Base-by-base conservation (phyloP, 1,284 basidiomycete species). In the Trichosporon sp. region DNA sequence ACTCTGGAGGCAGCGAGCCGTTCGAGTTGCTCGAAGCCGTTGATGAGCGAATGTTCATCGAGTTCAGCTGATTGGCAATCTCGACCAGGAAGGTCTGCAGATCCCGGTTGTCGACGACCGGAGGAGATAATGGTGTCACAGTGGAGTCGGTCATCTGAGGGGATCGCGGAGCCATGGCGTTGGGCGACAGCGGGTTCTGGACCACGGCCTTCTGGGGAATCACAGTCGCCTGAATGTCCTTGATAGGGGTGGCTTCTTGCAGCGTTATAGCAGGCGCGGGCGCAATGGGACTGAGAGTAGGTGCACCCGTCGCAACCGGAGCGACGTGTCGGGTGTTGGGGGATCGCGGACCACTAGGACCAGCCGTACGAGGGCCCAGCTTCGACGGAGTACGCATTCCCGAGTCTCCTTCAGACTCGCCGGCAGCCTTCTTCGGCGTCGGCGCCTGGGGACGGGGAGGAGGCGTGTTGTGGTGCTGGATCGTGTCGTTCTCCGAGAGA, bases 1-100 rank as follows among this genome's bases (percentile, higher is more conserved):
- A 75, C 57, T 78, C 76, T 9, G 69, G 67, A 4, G 70, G 68
- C 9, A 74, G 67, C 16, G 79, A 80, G 25, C 68, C 68, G 34
- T 72, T 78, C 16, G 80, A 81, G 37, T 74, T 75, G 63, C 71
- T 76, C 52, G 76, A 81, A 54, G 74, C 80, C 46, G 76, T 79
- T 34, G 77, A 83, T 52, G 77, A 79, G 34, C 79, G 78, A 68
- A 78, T 80, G 65, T 78, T 81, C 78, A 85, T 83, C 16, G 81
- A 82, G 71, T 84, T 83, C 58, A 86, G 81, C 71, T 85, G 84
- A 29, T 82, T 82, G 52, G 84, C 84, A 16, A 86, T 83, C 69
- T 86, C 84, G 71, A 84, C 81, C 77, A 85, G 83, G 78, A 85
- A 85, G 57, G 79, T 78, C 69, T 85, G 84, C 69, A 85, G 80